Conservation (phyloP, 495 filamentous ascomycete species). For the Penicillium pulvis region DNA sequence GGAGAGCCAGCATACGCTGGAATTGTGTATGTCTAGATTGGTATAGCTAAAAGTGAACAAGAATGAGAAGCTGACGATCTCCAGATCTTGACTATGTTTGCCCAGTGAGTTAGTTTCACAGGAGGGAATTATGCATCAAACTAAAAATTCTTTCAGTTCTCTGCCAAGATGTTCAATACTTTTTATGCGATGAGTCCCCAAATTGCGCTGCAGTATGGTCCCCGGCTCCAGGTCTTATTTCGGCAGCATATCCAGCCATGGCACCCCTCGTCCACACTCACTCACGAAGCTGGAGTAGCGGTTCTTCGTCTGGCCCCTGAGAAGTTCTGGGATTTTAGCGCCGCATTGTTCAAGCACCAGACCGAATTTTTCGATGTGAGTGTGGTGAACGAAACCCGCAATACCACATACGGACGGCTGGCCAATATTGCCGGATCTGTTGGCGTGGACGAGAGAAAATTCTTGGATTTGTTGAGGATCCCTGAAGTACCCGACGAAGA, state of each 20-base stretch:
- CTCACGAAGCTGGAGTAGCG: slow-evolving; percentile 83
- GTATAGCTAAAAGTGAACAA: background rate
- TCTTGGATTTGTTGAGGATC: slow-evolving; percentile 67
- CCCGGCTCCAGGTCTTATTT: slow-evolving; percentile 70
- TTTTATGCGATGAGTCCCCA: slow-evolving; percentile 63
- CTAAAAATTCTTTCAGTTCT: slow-evolving; percentile 42
- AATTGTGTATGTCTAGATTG: slow-evolving; percentile 56
- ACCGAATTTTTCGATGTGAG: slow-evolving; percentile 77
- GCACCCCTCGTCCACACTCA: slow-evolving; percentile 87
- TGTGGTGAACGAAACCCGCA: slow-evolving; percentile 79
- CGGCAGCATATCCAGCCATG: slow-evolving; percentile 94
- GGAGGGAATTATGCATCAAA: slow-evolving; percentile 6
- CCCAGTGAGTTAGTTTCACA: slow-evolving; percentile 51
- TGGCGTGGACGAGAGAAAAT: slow-evolving; percentile 64
- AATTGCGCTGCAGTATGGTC: slow-evolving; percentile 57
- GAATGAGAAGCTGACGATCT: slow-evolving; percentile 5
- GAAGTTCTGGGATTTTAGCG: slow-evolving; percentile 78
- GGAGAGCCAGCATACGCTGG: slow-evolving; percentile 67
- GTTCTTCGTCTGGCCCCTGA: slow-evolving; percentile 66
- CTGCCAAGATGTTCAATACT: slow-evolving; percentile 71
- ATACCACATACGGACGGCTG: slow-evolving; percentile 79
- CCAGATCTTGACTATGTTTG: slow-evolving; percentile 83
- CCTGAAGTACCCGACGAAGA: slow-evolving; percentile 60
- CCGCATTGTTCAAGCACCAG: slow-evolving; percentile 69
- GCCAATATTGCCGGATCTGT: slow-evolving; percentile 66